Evolutionary conservation across 2,329 filamentous ascomycete genomes (phyloP).

Genomic region (Aspergillus quadricinctus): DNA sequence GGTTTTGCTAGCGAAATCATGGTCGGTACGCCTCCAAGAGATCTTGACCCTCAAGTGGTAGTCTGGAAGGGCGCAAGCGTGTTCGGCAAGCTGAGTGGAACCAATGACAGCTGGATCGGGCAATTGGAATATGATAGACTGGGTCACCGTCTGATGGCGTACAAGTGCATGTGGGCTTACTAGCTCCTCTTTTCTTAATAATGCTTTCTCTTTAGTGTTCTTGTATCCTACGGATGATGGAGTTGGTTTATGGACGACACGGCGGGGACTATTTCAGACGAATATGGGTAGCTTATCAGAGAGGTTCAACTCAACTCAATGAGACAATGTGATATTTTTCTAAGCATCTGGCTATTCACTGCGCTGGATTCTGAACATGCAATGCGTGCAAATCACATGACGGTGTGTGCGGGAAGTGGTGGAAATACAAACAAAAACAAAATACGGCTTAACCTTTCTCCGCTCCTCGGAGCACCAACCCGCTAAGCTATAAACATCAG

Average conservation of each 20-base stretch:
- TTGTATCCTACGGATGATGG: conserved; percentile 6
- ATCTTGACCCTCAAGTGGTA: conserved; percentile 96
- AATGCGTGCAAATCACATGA: background rate
- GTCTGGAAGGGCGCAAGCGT: conserved; percentile 97
- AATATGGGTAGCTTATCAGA: conserved; percentile 8
- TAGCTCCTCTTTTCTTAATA: conserved; percentile 23
- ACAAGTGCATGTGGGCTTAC: conserved; percentile 68
- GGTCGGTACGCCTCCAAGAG: conserved; percentile 69
- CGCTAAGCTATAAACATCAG: conserved; percentile 9
- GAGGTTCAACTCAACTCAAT: background rate
- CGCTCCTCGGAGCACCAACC: background rate
- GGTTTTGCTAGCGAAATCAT: conserved; percentile 63
- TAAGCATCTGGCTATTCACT: background rate
- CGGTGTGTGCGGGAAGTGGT: background rate
- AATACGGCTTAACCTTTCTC: conserved; percentile 7
- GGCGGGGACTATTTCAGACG: conserved; percentile 4
- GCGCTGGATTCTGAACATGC: background rate
- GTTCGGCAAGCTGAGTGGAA: conserved; percentile 78
- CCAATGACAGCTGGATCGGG: conserved; percentile 94
- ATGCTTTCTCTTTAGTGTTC: conserved; percentile 7
- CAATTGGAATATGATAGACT: conserved; percentile 82
- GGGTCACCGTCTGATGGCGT: conserved; percentile 74
- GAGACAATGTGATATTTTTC: background rate
- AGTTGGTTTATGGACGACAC: conserved; percentile 8
- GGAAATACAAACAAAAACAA: background rate